Evolutionary conservation across 2,329 filamentous ascomycete species (phyloP).

Genomic region (Arthrobotrys pseudoclavata): DNA sequence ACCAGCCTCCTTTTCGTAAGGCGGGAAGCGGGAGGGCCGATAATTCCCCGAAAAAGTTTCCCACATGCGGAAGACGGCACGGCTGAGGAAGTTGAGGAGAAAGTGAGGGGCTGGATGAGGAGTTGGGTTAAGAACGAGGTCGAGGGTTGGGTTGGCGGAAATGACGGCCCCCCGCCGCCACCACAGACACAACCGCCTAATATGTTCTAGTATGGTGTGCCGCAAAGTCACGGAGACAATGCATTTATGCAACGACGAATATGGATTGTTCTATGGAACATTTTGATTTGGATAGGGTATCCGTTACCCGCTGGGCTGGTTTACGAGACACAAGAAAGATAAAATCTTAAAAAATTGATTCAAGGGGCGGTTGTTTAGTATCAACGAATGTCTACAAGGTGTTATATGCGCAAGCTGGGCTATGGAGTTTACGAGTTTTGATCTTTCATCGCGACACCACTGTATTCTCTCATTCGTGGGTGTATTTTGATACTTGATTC

Average conservation of each 20-base stretch:
- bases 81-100: constrained; percentile 52
- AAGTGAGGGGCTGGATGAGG: constrained; percentile 55
- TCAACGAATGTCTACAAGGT: constrained; percentile 3
- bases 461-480: not conserved
- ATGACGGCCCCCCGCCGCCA: constrained; percentile 4
- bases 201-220: constrained; percentile 16
- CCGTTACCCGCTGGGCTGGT: constrained; percentile 33
- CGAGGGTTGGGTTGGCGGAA: constrained; percentile 43
- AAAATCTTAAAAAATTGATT: constrained; percentile 1
- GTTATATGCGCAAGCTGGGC: constrained; percentile 42
- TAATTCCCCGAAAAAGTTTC: constrained; percentile 51
- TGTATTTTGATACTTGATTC: constrained; percentile 4
- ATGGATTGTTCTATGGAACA: constrained; percentile 6
- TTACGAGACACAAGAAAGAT: constrained; percentile 49
- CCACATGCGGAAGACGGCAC: constrained; percentile 23
- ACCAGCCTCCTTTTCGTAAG: constrained; percentile 47
- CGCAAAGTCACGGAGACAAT: constrained; percentile 7
- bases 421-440: constrained; percentile 37
- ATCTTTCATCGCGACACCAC: not conserved
- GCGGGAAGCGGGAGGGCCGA: constrained; percentile 38
- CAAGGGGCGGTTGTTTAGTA: not conserved
- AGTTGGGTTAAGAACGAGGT: constrained; percentile 49
- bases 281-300: not conserved
- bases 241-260: constrained; percentile 7
- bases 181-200: constrained; percentile 17